Conservation (phyloP, 1,284 basidiomycete species). For the Moniliella sp. region DNA sequence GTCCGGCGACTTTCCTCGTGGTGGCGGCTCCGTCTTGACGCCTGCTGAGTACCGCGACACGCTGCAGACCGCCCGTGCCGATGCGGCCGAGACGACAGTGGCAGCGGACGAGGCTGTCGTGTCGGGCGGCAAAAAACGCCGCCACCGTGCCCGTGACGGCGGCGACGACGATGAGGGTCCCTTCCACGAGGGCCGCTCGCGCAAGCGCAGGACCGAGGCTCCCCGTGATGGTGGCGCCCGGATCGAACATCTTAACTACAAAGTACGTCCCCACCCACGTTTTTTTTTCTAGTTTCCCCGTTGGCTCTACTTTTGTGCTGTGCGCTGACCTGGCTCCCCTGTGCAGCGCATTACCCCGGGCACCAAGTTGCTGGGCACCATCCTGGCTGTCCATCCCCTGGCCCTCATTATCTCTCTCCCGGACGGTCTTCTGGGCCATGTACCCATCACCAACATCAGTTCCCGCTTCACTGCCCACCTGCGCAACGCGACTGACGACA, state of each 20-base stretch:
- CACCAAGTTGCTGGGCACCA: slow-evolving; percentile 64
- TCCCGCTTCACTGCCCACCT: slow-evolving; percentile 51
- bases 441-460: slow-evolving; percentile 88
- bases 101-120: slow-evolving; percentile 36
- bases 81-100: slow-evolving; percentile 51
- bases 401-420: slow-evolving; percentile 79
- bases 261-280: slow-evolving; percentile 39
- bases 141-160: slow-evolving; percentile 7
- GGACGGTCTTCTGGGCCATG: slow-evolving; percentile 76
- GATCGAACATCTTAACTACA: slow-evolving; percentile 83
- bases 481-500: slow-evolving; percentile 35
- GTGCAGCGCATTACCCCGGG: slow-evolving; percentile 56
- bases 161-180: slow-evolving; percentile 9
- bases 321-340: background rate
- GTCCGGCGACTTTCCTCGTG: slow-evolving; percentile 87
- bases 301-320: background rate
- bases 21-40: slow-evolving; percentile 52
- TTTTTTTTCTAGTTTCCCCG: background rate
- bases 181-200: slow-evolving; percentile 3
- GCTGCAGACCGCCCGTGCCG: slow-evolving; percentile 58
- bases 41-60: slow-evolving; percentile 73
- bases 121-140: slow-evolving; percentile 35
- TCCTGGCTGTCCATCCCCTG: slow-evolving; percentile 67
- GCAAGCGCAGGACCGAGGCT: slow-evolving; percentile 24
- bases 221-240: slow-evolving; percentile 37